phyloP scores from a whole-genome alignment of 768 basidiomycete species.

The Trametes gibbosa region DNA sequence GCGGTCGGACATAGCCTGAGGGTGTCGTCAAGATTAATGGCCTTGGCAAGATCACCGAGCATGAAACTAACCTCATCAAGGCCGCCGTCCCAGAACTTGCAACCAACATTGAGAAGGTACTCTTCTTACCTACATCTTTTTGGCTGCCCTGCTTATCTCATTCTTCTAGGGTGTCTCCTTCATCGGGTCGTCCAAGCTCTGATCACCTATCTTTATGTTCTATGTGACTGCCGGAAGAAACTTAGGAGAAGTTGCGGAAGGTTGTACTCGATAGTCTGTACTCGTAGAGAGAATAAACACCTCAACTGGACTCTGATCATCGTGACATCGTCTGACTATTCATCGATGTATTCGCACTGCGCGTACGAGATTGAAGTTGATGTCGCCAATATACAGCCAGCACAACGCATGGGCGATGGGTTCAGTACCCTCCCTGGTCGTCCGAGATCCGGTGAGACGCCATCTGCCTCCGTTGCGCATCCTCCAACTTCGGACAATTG shows the following conservation, averaged over 20 bases:
- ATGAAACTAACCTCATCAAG: constrained; percentile 73
- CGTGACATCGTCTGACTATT: not conserved
- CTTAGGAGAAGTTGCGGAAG: constrained; percentile 4
- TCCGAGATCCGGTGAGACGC: constrained; percentile 77
- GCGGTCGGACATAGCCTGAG: constrained; percentile 46
- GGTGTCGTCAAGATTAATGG: constrained; percentile 82
- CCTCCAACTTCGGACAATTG: constrained; percentile 96
- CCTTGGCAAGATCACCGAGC: constrained; percentile 71
- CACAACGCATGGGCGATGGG: not conserved
- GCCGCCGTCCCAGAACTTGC: constrained; percentile 80
- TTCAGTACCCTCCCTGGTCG: constrained; percentile 56
- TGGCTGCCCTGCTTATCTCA: not conserved
- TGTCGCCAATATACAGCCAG: not conserved
- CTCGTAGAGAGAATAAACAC: not conserved
- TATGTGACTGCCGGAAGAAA: not conserved
- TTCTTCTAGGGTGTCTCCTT: constrained; percentile 29
- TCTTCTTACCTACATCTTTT: not conserved
- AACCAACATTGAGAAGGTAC: constrained; percentile 68
- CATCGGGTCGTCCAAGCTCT: constrained; percentile 29
- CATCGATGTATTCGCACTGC: not conserved
- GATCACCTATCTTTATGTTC: not conserved
- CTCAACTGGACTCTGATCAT: not conserved
- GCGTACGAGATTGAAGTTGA: not conserved
- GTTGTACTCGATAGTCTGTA: constrained; percentile 14
- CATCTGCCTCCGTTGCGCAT: constrained; percentile 86